These are phyloP conservation scores for Geranium brycei DNA, from an alignment of 345 rosid genomes.

Conservation along the genomic window DNA sequence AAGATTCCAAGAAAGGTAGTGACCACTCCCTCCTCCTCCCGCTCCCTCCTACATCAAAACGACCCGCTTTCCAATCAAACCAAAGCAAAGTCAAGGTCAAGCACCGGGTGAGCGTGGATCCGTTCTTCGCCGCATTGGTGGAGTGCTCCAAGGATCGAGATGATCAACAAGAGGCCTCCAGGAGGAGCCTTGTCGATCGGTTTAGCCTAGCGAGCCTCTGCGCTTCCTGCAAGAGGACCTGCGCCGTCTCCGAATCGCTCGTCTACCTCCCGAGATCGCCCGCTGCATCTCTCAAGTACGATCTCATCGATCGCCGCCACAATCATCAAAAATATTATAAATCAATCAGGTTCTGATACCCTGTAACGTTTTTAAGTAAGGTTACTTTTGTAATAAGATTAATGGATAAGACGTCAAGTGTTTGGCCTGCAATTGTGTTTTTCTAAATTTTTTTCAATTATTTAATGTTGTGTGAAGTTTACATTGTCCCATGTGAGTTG, in stretches of 20 bases:
- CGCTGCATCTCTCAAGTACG: not conserved
- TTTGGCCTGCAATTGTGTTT: no score
- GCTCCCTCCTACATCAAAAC: not conserved
- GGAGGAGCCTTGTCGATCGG: conserved; percentile 28
- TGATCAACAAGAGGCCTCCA: not conserved
- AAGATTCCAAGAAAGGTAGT: not conserved
- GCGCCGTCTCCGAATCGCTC: conserved; percentile 10
- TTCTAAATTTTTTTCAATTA: no score
- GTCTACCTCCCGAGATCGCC: conserved; percentile 3
- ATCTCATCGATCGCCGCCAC: no score
- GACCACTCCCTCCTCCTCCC: not conserved
- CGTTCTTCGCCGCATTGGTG: conserved; percentile 7
- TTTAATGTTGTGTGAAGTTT: no score
- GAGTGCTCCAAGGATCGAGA: conserved; percentile 10
- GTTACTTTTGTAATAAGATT: no score
- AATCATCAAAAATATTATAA: no score
- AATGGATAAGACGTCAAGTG: no score
- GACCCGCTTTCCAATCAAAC: not conserved
- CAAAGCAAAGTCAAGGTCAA: not conserved
- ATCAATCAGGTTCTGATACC: no score
- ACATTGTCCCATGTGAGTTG: no score
- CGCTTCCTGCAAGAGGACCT: conserved; percentile 9
- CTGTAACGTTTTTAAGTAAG: no score
- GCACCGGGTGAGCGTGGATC: conserved; percentile 6
- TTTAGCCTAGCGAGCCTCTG: not conserved